These are phyloP conservation scores for Miamiensis avidus DNA, from an alignment of 169 alveolate species.

Conservation along the genomic window DNA sequence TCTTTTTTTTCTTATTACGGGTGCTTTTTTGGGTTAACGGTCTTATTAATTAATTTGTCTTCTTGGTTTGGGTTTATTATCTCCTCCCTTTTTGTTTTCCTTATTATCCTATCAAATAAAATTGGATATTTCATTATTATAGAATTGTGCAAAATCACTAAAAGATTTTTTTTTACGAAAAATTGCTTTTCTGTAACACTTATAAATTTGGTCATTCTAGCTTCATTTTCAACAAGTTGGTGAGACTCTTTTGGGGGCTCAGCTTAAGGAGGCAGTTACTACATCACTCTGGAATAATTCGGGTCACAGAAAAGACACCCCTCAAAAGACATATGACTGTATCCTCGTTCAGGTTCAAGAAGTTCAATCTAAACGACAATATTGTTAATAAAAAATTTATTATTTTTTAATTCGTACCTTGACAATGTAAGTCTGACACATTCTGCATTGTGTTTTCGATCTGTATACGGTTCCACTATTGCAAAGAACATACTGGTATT, in stretches of 20 bases:
- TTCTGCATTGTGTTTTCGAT: constrained; percentile 2
- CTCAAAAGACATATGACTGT: not conserved
- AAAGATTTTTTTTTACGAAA: too few species aligned
- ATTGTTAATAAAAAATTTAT: too few species aligned
- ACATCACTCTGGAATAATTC: not conserved
- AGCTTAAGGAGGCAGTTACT: not conserved
- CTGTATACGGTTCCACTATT: not conserved
- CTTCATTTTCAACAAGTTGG: too few species aligned
- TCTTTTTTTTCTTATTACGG: not conserved
- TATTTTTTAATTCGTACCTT: not conserved
- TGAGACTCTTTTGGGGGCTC: not conserved
- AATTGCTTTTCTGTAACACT: too few species aligned
- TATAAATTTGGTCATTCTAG: too few species aligned
- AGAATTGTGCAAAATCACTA: too few species aligned
- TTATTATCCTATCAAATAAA: too few species aligned
- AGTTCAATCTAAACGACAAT: not conserved
- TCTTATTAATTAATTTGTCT: too few species aligned
- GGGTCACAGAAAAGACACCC: not conserved
- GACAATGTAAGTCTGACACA: constrained; percentile 1
- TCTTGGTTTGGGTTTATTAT: not conserved
- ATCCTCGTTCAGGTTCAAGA: not conserved
- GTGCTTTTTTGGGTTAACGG: too few species aligned
- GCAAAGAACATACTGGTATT: constrained; percentile 19
- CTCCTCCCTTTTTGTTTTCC: not conserved
- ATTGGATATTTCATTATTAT: too few species aligned